Conservation (phyloP, 2,329 filamentous ascomycete species). For the Didymella pinodella region DNA sequence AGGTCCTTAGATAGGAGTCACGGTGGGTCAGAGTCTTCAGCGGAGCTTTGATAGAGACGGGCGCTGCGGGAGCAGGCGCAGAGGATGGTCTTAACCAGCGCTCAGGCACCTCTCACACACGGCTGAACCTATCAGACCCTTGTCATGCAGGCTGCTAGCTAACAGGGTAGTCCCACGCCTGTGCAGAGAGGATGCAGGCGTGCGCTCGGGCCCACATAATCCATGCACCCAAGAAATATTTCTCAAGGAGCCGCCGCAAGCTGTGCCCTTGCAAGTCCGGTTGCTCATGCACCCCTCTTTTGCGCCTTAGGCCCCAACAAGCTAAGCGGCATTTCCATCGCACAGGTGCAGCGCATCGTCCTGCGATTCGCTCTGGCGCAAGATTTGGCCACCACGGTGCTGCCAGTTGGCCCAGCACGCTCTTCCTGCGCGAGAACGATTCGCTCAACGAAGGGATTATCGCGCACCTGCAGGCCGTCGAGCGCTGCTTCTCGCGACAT, state of each 20-base stretch:
- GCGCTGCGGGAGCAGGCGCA: conserved; percentile 33
- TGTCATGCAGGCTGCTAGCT: conserved; percentile 9
- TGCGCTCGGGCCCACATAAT: conserved; percentile 23
- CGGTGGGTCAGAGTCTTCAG: conserved; percentile 29
- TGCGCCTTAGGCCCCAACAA: conserved; percentile 9
- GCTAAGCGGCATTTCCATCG: conserved; percentile 24
- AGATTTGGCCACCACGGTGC: conserved; percentile 30
- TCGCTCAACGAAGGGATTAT: conserved; percentile 27
- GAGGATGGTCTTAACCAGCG: conserved; percentile 38
- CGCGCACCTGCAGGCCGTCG: conserved; percentile 12
- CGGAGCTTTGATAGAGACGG: conserved; percentile 39
- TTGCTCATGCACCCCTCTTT: conserved; percentile 34
- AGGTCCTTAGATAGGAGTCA: conserved; percentile 30
- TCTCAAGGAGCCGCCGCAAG: conserved; percentile 30
- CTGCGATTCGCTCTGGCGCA: conserved; percentile 30
- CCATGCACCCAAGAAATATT: conserved; percentile 27
- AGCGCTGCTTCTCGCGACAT: conserved; percentile 3
- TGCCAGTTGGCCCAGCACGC: conserved; percentile 22
- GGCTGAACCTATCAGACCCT: conserved; percentile 14
- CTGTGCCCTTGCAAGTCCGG: conserved; percentile 14
- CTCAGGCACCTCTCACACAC: conserved; percentile 34
- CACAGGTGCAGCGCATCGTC: conserved; percentile 31
- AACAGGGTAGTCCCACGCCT: conserved; percentile 32
- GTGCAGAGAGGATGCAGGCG: conserved; percentile 9
- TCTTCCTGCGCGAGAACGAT: conserved; percentile 16